Base-by-base conservation (phyloP, 371 early-diverging fungal genomes). In the Amoeboaphelidium protococcarum region DNA sequence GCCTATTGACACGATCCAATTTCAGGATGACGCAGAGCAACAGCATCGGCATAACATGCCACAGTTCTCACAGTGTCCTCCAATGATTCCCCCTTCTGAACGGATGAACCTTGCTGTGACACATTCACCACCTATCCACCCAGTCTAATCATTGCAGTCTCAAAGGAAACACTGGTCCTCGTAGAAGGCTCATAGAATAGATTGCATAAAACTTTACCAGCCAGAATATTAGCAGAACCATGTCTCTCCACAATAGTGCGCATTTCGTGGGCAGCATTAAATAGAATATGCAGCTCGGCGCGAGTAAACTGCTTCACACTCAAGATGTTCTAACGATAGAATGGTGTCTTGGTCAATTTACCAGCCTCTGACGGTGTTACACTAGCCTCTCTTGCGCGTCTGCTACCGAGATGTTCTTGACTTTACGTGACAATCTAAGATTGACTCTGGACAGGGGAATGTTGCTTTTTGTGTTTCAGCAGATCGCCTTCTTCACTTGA, bases 161-260 rank as follows among this genome's bases (percentile, higher is more conserved):
- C 77, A 61, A 94, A 88, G 13, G 89, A 88, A 53, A 74, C 70
- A 6, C 78, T 76, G 1, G 95, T 95, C 50, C 95, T 74, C 42
- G 91, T 91, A 42, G 84, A 83, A 27, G 95, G 83, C 67, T 95
- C 95, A 58, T 79, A 91, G 71, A 95, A 91, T 56, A 88, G 82
- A 22, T 80, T 76, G 60, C 79, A 80, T 69, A 95, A 72, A 2
- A 89, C 82, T 52, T 84, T 83, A 23, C 90, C 91, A 41, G 71
- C 62, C 42, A 95, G 64, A 45, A 95, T 49, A 49, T 85, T 70
- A 13, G 53, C 46, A 26, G 66, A 61, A 4, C 88, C 91, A 46
- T 78, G 72, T 31, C 80, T 74, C 60, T 91, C 87, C 12, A 90
- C 90, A 26, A 80, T 59, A 26, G 74, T 80, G 53, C 87, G 76